A percentile compares a stretch with the other conserved stretches of the same genome.
Evolutionary conservation across 495 filamentous ascomycete genomes (phyloP).

Genomic region (Hyphodiscus hymeniophilus): DNA sequence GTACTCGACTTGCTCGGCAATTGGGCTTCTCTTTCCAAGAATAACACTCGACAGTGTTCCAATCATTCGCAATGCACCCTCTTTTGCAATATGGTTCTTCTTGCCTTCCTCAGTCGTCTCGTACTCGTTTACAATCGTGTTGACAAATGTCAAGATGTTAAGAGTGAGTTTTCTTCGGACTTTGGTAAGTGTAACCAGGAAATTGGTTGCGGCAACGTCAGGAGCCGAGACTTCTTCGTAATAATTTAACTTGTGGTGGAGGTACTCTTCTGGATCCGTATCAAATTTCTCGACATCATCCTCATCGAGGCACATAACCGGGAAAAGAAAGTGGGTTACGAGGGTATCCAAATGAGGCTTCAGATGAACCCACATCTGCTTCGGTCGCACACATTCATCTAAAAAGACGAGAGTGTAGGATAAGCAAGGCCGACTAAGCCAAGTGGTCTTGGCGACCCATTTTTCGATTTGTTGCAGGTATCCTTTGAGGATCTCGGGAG

Average conservation of each 20-base stretch:
- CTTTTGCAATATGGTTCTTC: slow-evolving; percentile 90
- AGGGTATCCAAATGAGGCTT: slow-evolving; percentile 89
- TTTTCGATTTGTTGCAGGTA: slow-evolving; percentile 92
- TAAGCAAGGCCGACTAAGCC: slow-evolving; percentile 89
- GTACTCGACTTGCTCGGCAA: slow-evolving; percentile 96
- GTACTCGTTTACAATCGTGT: slow-evolving; percentile 78
- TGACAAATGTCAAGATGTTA: slow-evolving; percentile 86
- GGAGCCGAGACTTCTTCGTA: slow-evolving; percentile 96
- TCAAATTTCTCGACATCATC: slow-evolving; percentile 94
- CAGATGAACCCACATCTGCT: slow-evolving; percentile 89
- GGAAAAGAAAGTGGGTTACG: slow-evolving; percentile 90
- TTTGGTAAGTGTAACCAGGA: slow-evolving; percentile 91
- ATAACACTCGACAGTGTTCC: slow-evolving; percentile 90
- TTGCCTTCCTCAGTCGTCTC: slow-evolving; percentile 75
- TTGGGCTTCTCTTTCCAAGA: slow-evolving; percentile 93
- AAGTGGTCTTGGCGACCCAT: slow-evolving; percentile 89
- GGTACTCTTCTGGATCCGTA: slow-evolving; percentile 87
- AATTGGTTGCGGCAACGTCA: slow-evolving; percentile 94
- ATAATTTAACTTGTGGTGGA: slow-evolving; percentile 94
- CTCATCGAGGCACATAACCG: slow-evolving; percentile 83
- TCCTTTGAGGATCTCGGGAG: slow-evolving; percentile 87
- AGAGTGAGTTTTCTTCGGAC: slow-evolving; percentile 92
- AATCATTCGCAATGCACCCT: slow-evolving; percentile 95
- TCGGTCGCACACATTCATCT: slow-evolving; percentile 96
- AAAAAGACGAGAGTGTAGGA: slow-evolving; percentile 88